These are phyloP conservation scores for Quercus variabilis DNA, from an alignment of 306 rosid genomes.

Conservation along the genomic window DNA sequence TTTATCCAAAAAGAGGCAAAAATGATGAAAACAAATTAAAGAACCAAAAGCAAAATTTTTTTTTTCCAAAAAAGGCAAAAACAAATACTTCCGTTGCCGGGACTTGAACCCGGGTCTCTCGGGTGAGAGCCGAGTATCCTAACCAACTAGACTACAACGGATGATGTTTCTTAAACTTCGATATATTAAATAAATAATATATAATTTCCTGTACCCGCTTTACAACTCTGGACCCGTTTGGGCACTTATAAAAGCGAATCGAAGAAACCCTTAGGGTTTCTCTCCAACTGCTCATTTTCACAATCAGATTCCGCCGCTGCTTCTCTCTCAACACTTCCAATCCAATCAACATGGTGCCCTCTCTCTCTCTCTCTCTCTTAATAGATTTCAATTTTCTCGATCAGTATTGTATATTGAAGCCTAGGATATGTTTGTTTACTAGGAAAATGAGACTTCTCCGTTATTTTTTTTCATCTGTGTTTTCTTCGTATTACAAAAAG, in stretches of 20 bases:
- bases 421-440: background rate
- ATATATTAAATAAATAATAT: too few relatives aligned
- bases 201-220: too few relatives aligned
- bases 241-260: background rate
- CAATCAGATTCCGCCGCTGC: background rate
- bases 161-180: accelerated
- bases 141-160: conserved; percentile 46
- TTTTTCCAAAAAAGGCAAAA: background rate
- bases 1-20: too few relatives aligned
- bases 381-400: background rate
- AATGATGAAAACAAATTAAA: too few relatives aligned
- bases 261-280: conserved; percentile 20
- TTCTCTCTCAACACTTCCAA: background rate
- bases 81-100: conserved; percentile 28
- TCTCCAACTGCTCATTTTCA: background rate
- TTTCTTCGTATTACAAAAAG: background rate
- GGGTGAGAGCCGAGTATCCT: conserved; percentile 62
- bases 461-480: background rate
- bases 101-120: conserved; percentile 56
- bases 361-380: background rate
- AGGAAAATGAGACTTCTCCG: background rate
- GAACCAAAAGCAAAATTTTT: too few relatives aligned
- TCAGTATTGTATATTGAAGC: background rate
- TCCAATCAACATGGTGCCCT: conserved; percentile 29
- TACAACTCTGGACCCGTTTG: too few relatives aligned